Percentiles rank a stretch among this genome's conserved stretches.
These are phyloP conservation scores for Hebeloma cylindrosporum DNA, from an alignment of 768 basidiomycete genomes.

Conservation along the genomic window DNA sequence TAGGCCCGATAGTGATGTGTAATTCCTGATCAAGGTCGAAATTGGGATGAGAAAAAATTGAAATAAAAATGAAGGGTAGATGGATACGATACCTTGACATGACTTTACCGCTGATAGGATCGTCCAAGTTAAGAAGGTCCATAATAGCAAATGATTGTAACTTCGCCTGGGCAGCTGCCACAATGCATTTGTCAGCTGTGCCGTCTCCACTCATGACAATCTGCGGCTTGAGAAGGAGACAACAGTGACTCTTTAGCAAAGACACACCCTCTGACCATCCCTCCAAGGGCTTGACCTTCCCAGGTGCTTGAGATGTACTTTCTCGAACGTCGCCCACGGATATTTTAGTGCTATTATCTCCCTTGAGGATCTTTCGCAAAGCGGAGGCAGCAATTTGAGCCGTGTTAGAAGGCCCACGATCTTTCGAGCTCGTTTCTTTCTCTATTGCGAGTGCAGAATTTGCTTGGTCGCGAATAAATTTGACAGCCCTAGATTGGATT, in stretches of 20 bases:
- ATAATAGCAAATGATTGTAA: constrained; percentile 78
- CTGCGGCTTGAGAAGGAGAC: constrained; percentile 89
- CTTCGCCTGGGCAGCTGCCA: constrained; percentile 80
- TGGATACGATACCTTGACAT: constrained; percentile 66
- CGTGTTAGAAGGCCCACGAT: constrained; percentile 36
- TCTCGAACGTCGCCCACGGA: constrained; percentile 40
- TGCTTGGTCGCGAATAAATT: constrained; percentile 86
- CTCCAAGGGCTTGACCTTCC: constrained; percentile 55
- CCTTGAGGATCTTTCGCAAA: constrained; percentile 59
- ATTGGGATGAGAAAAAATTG: constrained; percentile 1
- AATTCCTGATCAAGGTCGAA: constrained; percentile 52
- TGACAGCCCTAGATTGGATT: constrained; percentile 59
- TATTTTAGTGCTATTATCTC: constrained; percentile 50
- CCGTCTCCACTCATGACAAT: constrained; percentile 71
- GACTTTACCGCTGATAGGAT: constrained; percentile 81
- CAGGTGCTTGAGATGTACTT: constrained; percentile 28
- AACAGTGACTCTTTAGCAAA: constrained; percentile 71
- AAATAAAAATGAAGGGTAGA: neutral
- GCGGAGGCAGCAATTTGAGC: constrained; percentile 70
- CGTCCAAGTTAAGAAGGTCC: constrained; percentile 75
- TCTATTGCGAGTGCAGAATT: constrained; percentile 40
- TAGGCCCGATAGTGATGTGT: constrained; percentile 73
- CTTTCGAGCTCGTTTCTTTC: constrained; percentile 26
- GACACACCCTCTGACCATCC: constrained; percentile 76
- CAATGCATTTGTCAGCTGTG: constrained; percentile 55